Base-by-base conservation (phyloP, 257 asterid genomes). In the Solanum sitiens region DNA sequence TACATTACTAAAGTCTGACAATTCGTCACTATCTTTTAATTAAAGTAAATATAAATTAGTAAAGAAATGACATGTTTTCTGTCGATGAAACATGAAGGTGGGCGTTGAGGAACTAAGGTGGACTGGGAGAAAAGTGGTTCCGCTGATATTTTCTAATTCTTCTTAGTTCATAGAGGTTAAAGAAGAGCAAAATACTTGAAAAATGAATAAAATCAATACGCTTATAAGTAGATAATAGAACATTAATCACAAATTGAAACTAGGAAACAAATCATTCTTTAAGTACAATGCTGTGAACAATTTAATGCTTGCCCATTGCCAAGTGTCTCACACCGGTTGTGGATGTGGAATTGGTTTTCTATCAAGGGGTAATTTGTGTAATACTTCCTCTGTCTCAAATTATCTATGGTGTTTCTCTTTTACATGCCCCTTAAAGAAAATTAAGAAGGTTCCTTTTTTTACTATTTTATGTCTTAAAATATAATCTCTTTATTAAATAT, bases 11-110 rank as follows among this genome's bases (percentile, higher is more conserved):
- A 76, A 82, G 39, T 94, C 93, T 86, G 91, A 89, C 87, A 92
- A 93, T 53, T 88, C 89, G 89, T 93, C 94, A 37, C 94, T 68
- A 50, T 91, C 98, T 92, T 71, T 32, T 35, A 84, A 86, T 63
- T 83, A 86, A 82, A 84, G 87, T 85, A 70, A 68, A 30, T 27
- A n/a, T 47, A 85, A 27, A 76, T 59, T 59, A 59, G 67, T 20
- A 3, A 59, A 59, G 2, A 59, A 59, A 21, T 21, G 5, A 3
- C n/a, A 59, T 59, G 67, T 21, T 21, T 65, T 68, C 40, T 68
- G 39, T 68, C 39, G 15, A 68, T 13, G 16, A 30, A 30, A 68
- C 5, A 68, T 68, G 75, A 68, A 27, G 33, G 33, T 13, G 40
- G 75, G 32, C 16, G 6, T 21, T 14, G 23, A 65, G 15, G 72